These are phyloP conservation scores for Arachis stenosperma DNA, from an alignment of 306 rosid genomes.

Conservation along the genomic window DNA sequence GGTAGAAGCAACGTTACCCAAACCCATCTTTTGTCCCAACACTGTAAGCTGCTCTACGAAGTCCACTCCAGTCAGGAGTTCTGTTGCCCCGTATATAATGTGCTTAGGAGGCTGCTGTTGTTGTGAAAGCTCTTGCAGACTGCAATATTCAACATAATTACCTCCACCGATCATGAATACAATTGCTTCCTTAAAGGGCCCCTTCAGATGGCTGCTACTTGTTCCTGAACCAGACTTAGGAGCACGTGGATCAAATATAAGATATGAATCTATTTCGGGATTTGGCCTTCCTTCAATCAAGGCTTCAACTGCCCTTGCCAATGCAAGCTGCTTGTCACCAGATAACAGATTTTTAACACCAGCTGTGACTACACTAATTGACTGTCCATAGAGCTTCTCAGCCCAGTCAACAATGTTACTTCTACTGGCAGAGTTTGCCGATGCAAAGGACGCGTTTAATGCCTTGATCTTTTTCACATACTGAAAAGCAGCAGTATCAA, in stretches of 20 bases:
- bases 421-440: conserved; percentile 87
- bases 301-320: conserved; percentile 93
- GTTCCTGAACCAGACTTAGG: conserved; percentile 81
- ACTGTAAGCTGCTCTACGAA: conserved; percentile 86
- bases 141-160: conserved; percentile 86
- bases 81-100: conserved; percentile 87
- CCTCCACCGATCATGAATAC: conserved; percentile 99
- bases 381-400: conserved; percentile 92
- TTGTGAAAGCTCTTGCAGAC: conserved; percentile 82
- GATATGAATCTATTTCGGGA: conserved; percentile 86
- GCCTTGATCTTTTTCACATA: conserved; percentile 94
- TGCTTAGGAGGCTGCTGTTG: conserved; percentile 87
- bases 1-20: conserved; percentile 60
- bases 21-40: conserved; percentile 94
- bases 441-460: conserved; percentile 76
- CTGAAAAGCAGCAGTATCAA: conserved; percentile 88
- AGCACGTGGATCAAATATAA: conserved; percentile 87
- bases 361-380: conserved; percentile 92
- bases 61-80: conserved; percentile 87
- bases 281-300: conserved; percentile 93
- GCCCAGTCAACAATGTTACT: conserved; percentile 99
- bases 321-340: conserved; percentile 85
- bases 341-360: conserved; percentile 94
- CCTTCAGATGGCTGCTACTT: conserved; percentile 74
- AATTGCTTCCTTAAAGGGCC: conserved; percentile 94